Base-by-base conservation (phyloP, 306 rosid genomes). In the Cyamopsis tetragonoloba region DNA sequence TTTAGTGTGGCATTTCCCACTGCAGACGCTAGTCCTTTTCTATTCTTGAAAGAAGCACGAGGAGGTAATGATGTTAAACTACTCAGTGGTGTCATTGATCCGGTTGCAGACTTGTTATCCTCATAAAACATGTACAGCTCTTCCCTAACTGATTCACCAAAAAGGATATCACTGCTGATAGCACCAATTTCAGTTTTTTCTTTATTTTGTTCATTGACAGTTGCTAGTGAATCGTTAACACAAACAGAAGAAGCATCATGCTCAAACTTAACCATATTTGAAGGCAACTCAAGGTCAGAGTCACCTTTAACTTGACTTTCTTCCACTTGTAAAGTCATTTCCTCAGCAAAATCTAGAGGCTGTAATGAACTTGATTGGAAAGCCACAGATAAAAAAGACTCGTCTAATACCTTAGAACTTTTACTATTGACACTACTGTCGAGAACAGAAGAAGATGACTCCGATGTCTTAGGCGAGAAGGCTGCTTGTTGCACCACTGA, bases 81-180 rank as follows among this genome's bases (percentile, higher is more conserved):
- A 44, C 79, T 76, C 30, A 80, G 24, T 22, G 83, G 80, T 35
- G 65, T 53, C 70, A 46, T 70, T 49, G 78, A 75, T 35, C 71
- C 77, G 1, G 15, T 26, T 35, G 62, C 66, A 7, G 77, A 53
- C 48, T 75, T 73, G 56, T 74, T 83, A 31, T 39, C 80, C 71
- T 84, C 81, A 68, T 86, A 93, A 74, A 93, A 88, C 86, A 79
- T 83, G 85, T 93, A 82, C 70, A 93, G 85, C 76, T 84, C 95
- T 57, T 90, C 80, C 77, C 96, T 90, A 0, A 7, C 83, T 2
- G 87, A 60, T 75, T 84, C 95, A 57, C 82, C 87, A 68, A 66
- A 46, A 57, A 79, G 32, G 47, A 55, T 49, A 60, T 59, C 50
- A 22, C 34, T 62, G 55, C 62, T 84, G 47, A 79, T 63, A 41